Evolutionary conservation across 441 rosid genomes (phyloP), one percentile per base, ranked within the genome.

Genomic region (Jatropha podagrica): DNA sequence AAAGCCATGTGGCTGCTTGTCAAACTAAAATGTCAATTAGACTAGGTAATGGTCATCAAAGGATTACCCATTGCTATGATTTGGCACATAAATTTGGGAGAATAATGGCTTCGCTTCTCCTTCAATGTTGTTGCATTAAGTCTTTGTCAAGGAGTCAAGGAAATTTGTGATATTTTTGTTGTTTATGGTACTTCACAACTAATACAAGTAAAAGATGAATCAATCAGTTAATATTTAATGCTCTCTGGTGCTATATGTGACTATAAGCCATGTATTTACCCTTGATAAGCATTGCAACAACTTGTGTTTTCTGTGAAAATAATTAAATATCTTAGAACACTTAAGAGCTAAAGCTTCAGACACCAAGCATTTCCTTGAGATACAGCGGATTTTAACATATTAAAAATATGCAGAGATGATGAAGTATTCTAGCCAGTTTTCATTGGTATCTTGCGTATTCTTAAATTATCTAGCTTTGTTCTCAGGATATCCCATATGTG

Each of bases 381-480:
- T 71, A 4, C 65, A 56, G 40, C n/a, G 14, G 7, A 23, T 7
- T 23, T 59, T 14, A 70, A 56, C 38, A 20, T 7, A 41, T 20
- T 14, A n/a, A 55, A 70, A 20, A 12, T 46, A 40, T 61, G 27
- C 42, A 15, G 32, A 60, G 55, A 61, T 42, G 27, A 11, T 26
- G 14, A 67, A 7, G 4, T 52, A 7, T 11, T n/a, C 54, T 23
- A 66, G 61, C 27, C 7, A 15, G 46, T 41, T 52, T 18, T 46
- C 56, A 2, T 23, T 42, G 4, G 4, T 5, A 1, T 60, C 49
- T 56, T 68, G 15, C 42, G 27, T 49, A 5, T 32, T 2, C 63
- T 23, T 58, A 17, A 66, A 23, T 51, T 44, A 0, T 65, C 68
- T 49, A 48, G 71, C 49, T 20, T 41, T 60, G n/a, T 63, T 79